Base-by-base conservation (phyloP, 495 filamentous ascomycete species). In the Pyrenopolyporus hunteri region DNA sequence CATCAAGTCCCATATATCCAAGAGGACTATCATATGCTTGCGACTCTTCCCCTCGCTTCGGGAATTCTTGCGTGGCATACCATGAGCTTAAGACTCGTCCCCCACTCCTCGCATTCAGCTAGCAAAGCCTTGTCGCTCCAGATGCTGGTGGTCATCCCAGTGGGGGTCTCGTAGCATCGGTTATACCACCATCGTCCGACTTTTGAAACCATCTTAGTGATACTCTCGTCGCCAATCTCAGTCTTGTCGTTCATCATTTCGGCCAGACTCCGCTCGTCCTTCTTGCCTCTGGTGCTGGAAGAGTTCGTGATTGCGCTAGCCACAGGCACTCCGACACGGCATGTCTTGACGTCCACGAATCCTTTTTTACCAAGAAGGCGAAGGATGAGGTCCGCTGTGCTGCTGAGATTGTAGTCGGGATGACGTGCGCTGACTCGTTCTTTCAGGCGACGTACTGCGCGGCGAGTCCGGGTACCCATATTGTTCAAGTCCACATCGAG, bases 161-260 rank as follows among this genome's bases (percentile, higher is more conserved):
- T 81, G 5, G 72, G 70, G 39, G 73, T 80, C 76, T 98, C 94
- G 71, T 98, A 98, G 78, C 92, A 97, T 45, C 87, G 82, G 3
- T 84, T 88, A 73, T 96, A 97, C 94, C 95, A 98, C 92, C 92
- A 98, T 32, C 95, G 80, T 11, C 94, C 95, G 6, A 98, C 93
- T 57, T 85, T 87, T 14, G 92, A 86, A 14, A 98, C 92, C 78
- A 96, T 95, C 67, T 91, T 92, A 3, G 90, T 89, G 64, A 97
- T 95, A 48, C 84, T 87, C 63, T 90, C 88, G 67, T 95, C 91
- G 23, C 77, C 83, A 4, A 84, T 82, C 14, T 79, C 78, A 2
- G 83, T 77, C 19, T 83, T 78, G 53, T 88, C 86, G 48, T 81
- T 84, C 60, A 91, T 85, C 69, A 92, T 81, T 63, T 92, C 89